Evolutionary conservation across 495 filamentous ascomycete species (phyloP), one percentile per base, ranked within the genome.

Genomic region (Chlorociboria aeruginascens): DNA sequence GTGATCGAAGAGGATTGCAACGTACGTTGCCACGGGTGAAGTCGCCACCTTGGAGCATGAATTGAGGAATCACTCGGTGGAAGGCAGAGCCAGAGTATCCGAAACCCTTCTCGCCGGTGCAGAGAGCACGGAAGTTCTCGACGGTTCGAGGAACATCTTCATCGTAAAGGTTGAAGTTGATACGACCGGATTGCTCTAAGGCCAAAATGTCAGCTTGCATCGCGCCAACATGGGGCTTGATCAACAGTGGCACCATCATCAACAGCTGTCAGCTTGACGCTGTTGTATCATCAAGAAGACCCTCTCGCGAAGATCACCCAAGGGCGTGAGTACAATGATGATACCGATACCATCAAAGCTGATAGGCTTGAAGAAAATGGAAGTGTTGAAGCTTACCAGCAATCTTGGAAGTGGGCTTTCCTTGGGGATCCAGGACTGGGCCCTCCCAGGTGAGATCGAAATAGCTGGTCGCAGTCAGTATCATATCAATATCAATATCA

Each of bases 1-100:
- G 28, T 47, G 30, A 16, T 36, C 4, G 30, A 9, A 32, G 40
- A 7, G 12, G 28, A 29, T 40, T 13, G 32, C 16, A 37, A 69
- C 82, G 69, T 64, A 89, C 86, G 66, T 99, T 95, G 65, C 81
- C 80, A 63, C 82, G 83, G 65, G 92, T 99, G 77, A 97, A 99
- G 78, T 99, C 92, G 74, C 92, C 92, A 66, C 93, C 92, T 76
- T 99, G 92, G 65, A 96, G 86, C 92, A 99, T 99, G 80, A 99
- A 99, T 31, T 78, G 60, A 46, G 84, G 83, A 66, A 99, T 99
- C 58, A 99, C 80, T 60, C 92, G 86, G 77, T 99, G 92, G 82
- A 97, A 58, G 30, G 47, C 29, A 41, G 56, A 59, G 13, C 50
- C 53, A 32, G 50, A 29, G 65, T 77, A 82, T 54, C 87, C 90